Evolutionary conservation across 257 asterid species (phyloP), one percentile per base, ranked within the genome.

Genomic region (Nicotiana undulata): DNA sequence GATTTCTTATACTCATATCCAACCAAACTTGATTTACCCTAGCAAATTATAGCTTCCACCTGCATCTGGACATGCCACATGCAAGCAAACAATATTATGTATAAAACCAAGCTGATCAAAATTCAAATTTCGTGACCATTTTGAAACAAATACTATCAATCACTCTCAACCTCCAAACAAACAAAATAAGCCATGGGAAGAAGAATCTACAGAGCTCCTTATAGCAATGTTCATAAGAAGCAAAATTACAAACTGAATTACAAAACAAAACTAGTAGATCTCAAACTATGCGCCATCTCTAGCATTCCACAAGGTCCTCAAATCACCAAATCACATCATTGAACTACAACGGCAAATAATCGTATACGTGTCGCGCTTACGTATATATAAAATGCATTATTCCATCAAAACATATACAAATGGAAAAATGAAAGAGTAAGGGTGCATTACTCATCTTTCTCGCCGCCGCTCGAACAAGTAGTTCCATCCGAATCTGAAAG

Each of bases 401-500:
- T 79, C 55, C 63, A 53, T 18, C 40, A 17, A 40, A 79, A 81
- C 85, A 88, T 46, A 77, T 75, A 63, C 83, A 32, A 80, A 67
- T 58, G 53, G 4, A 80, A 65, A 70, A 75, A 82, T 67, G 56
- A 68, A 79, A 81, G 49, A 82, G 66, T 68, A 13, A 78, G 12
- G 79, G 24, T 60, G 72, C 82, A 65, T 81, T 89, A 94, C 98
- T 94, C 98, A 80, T 92, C 94, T 77, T 90, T 87, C 55, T 90
- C 97, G 51, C 78, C 93, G 37, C 24, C 89, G 76, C 92, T 90
- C 3, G 94, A 92, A 80, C 84, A 44, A 44, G 89, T 79, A 82
- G 92, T 89, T 82, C 77, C 93, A 24, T 89, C 97, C 81, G 97
- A 93, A 92, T 91, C 98, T 93, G 95, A 79, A 79, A 89, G 85